phyloP scores from a whole-genome alignment of 2,329 filamentous ascomycete genomes.

The Venturia carpophila region DNA sequence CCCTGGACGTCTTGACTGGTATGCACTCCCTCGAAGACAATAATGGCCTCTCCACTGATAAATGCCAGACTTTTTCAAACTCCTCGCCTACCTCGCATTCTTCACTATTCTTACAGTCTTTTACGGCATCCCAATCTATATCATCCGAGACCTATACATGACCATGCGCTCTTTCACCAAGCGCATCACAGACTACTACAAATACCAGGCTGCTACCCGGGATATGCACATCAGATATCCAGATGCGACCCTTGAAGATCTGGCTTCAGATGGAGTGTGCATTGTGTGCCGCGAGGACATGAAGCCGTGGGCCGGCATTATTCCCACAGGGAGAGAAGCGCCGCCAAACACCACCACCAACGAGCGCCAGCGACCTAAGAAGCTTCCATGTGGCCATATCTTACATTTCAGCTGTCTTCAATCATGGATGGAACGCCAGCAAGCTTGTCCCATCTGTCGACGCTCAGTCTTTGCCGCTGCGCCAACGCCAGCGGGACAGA shows the following conservation, averaged over 20 bases:
- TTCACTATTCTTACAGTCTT: constrained; percentile 90
- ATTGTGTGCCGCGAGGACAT: constrained; percentile 98
- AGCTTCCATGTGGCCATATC: constrained; percentile 92
- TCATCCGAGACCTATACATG: constrained; percentile 90
- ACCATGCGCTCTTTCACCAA: constrained; percentile 88
- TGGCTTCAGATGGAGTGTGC: constrained; percentile 81
- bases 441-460: constrained; percentile 92
- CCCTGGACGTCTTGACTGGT: constrained; percentile 76
- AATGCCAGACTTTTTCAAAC: constrained; percentile 72
- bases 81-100: constrained; percentile 82
- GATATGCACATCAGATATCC: constrained; percentile 90
- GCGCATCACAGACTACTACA: constrained; percentile 76
- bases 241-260: constrained; percentile 81
- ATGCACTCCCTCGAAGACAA: constrained; percentile 27
- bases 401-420: constrained; percentile 89
- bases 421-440: constrained; percentile 94
- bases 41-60: constrained; percentile 19
- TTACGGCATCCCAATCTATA: constrained; percentile 93
- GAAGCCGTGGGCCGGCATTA: constrained; percentile 62
- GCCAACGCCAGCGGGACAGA: not conserved
- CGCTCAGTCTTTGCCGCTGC: constrained; percentile 53
- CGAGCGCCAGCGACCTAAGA: constrained; percentile 83
- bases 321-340: constrained; percentile 31
- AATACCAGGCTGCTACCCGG: constrained; percentile 82
- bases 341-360: constrained; percentile 46